phyloP scores from a whole-genome alignment of 441 rosid genomes.

The Populus hybrid region DNA sequence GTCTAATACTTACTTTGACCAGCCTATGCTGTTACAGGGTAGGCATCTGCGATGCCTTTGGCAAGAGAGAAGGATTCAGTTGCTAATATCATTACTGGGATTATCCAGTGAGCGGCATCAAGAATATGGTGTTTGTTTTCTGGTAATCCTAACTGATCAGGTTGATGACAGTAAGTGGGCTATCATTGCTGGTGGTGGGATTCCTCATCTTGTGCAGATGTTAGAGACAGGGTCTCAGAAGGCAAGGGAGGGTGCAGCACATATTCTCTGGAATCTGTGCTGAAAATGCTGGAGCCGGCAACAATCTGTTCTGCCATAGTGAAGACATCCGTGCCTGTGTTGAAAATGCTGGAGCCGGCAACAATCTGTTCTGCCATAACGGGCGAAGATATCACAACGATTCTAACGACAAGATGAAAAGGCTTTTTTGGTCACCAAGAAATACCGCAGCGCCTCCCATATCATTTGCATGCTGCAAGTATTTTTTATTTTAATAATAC shows the following conservation, averaged over 20 bases:
- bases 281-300: no score
- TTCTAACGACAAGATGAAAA: no score
- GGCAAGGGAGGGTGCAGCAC: conserved; percentile 79
- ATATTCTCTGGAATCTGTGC: conserved; percentile 72
- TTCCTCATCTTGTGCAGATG: conserved; percentile 84
- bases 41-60: conserved; percentile 77
- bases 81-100: conserved; percentile 72
- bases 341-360: conserved; percentile 77
- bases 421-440: no score
- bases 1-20: conserved; percentile 58
- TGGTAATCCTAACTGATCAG: conserved; percentile 72
- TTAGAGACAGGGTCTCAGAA: conserved; percentile 75
- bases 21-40: conserved; percentile 49
- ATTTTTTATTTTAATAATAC: no score
- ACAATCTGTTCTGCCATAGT: conserved; percentile 73
- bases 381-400: no score
- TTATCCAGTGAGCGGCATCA: conserved; percentile 78
- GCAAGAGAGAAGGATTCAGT: conserved; percentile 76
- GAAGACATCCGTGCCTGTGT: conserved; percentile 86
- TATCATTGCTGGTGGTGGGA: conserved; percentile 90
- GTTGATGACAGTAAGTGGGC: conserved; percentile 98
- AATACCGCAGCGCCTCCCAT: no score
- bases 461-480: no score
- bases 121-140: conserved; percentile 65
- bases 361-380: no score